These are phyloP conservation scores for Cryptococcus sp. DNA, from an alignment of 1,284 basidiomycete species.

Conservation along the genomic window DNA sequence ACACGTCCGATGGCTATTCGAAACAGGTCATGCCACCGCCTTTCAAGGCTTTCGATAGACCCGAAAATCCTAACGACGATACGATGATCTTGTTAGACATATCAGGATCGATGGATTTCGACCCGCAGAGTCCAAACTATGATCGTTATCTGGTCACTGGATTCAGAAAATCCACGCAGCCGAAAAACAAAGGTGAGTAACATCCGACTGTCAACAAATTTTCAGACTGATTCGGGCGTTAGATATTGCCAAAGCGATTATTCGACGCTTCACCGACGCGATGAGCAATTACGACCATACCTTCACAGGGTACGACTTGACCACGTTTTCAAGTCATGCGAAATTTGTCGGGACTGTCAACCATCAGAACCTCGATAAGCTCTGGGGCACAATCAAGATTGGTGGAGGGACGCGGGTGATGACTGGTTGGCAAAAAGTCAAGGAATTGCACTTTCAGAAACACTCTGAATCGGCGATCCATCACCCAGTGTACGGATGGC, in stretches of 20 bases:
- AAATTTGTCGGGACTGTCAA: constrained; percentile 21
- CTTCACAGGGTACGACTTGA: constrained; percentile 17
- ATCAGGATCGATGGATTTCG: constrained; percentile 25
- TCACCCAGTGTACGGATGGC: constrained; percentile 28
- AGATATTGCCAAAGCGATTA: constrained; percentile 24
- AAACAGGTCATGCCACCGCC: constrained; percentile 26
- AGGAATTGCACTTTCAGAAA: constrained; percentile 25
- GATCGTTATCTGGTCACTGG: constrained; percentile 22
- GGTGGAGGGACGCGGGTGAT: constrained; percentile 25
- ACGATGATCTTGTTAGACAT: constrained; percentile 26
- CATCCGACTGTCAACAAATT: background rate
- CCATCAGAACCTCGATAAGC: constrained; percentile 17
- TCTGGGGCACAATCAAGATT: constrained; percentile 18
- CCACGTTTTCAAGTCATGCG: constrained; percentile 18
- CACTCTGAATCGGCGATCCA: constrained; percentile 24
- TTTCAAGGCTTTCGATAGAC: constrained; percentile 15
- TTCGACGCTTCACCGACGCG: constrained; percentile 24
- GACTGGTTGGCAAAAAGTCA: constrained; percentile 31
- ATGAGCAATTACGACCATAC: constrained; percentile 23
- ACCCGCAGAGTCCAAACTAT: constrained; percentile 15
- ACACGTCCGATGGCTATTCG: constrained; percentile 18
- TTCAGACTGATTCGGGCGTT: background rate
- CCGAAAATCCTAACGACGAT: constrained; percentile 14
- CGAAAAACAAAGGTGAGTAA: constrained; percentile 23
- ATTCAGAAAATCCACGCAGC: constrained; percentile 14